Percentiles rank a stretch among this genome's conserved stretches.
These are phyloP conservation scores for Populus deltoides DNA, from an alignment of 345 rosid genomes.

Conservation along the genomic window DNA sequence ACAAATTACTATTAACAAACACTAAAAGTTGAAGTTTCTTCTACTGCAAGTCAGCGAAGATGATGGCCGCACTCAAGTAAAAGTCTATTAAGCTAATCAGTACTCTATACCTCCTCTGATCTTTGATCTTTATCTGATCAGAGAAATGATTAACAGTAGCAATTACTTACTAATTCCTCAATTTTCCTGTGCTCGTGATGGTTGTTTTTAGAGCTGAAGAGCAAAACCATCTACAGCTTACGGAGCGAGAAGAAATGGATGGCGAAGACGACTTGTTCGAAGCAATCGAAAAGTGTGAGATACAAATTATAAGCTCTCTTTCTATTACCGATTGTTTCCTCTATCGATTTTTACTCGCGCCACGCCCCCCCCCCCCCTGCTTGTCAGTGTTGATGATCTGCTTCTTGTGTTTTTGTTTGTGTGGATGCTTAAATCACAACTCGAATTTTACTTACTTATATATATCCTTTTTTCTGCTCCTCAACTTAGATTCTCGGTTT, in stretches of 20 bases:
- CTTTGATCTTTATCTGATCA: not conserved
- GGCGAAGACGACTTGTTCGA: constrained; percentile 75
- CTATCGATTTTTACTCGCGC: not conserved
- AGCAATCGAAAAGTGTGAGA: constrained; percentile 67
- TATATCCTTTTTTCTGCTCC: not conserved
- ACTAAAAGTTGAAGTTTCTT: constrained; percentile 7
- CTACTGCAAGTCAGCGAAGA: constrained; percentile 29
- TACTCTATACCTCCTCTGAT: not conserved
- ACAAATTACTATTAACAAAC: not conserved
- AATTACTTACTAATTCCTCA: not conserved
- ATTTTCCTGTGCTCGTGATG: not conserved
- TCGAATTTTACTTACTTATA: not conserved
- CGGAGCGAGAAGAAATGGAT: constrained; percentile 62
- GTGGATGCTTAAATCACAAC: not conserved
- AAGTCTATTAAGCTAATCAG: constrained; percentile 16
- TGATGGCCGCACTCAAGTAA: constrained; percentile 74
- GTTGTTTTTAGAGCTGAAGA: constrained; percentile 56
- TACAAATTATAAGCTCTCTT: constrained; percentile 5
- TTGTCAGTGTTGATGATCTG: not conserved
- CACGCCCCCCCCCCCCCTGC: not conserved
- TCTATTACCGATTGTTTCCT: not conserved
- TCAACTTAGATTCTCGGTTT: not conserved
- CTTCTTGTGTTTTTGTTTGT: not conserved
- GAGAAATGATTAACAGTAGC: not conserved
- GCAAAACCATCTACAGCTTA: constrained; percentile 62